Percentiles rank a stretch among this genome's conserved stretches.
Conservation (phyloP, 176 grass and related monocot species). For the Triticum timopheevii region DNA sequence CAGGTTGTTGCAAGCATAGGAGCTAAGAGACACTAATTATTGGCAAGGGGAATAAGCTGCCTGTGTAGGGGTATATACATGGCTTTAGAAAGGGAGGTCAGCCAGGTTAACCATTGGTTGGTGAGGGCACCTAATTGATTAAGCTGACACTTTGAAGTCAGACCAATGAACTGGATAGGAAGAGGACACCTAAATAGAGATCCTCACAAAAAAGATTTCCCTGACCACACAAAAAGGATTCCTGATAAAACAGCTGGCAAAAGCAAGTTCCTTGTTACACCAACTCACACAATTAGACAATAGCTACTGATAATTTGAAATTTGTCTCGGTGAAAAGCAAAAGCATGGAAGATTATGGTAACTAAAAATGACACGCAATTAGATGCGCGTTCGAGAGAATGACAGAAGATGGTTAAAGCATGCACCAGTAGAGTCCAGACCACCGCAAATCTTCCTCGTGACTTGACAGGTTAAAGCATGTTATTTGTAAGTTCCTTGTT, state of each 20-base stretch:
- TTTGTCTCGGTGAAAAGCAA: no score
- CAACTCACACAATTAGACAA: not conserved
- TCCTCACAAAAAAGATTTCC: not conserved
- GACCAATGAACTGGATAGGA: not conserved
- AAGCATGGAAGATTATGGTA: no score
- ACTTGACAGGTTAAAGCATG: no score
- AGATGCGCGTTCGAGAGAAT: no score
- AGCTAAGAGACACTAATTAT: no score
- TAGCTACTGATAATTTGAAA: no score
- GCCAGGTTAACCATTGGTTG: not conserved
- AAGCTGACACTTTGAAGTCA: not conserved
- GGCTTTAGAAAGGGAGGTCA: not conserved
- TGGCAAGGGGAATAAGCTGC: not conserved
- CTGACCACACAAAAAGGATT: conserved; percentile 1
- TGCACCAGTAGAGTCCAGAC: no score
- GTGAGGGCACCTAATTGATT: not conserved
- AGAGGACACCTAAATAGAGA: not conserved
- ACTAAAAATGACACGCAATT: no score
- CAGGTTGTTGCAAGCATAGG: no score
- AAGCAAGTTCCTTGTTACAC: not conserved
- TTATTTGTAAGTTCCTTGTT: no score
- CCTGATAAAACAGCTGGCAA: not conserved
- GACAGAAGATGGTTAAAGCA: no score
- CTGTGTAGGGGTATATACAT: not conserved
- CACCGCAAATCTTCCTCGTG: no score